Percentiles rank a stretch among this genome's conserved stretches.
These are phyloP conservation scores for Lavandula angustifolia DNA, from an alignment of 257 asterid genomes.

Conservation along the genomic window DNA sequence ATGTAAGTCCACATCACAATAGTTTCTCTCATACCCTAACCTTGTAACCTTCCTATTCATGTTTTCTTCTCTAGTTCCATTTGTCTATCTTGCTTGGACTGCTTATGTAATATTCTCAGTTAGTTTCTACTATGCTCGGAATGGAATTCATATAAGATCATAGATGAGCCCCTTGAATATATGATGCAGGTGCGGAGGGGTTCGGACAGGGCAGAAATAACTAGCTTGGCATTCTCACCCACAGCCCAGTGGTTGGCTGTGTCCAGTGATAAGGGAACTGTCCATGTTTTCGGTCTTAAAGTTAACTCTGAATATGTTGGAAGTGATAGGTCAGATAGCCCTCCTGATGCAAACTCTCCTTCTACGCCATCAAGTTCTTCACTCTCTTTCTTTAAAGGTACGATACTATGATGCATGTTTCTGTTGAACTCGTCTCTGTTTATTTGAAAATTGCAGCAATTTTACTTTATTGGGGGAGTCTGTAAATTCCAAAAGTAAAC, in stretches of 20 bases:
- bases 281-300: constrained; percentile 82
- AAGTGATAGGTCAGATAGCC: constrained; percentile 50
- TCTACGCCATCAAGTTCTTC: constrained; percentile 59
- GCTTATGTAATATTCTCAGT: neutral
- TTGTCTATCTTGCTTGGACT: neutral
- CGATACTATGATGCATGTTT: constrained; percentile 25
- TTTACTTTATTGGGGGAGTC: neutral
- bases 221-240: constrained; percentile 82
- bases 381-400: constrained; percentile 90
- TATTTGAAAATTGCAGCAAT: neutral
- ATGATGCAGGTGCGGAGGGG: constrained; percentile 86
- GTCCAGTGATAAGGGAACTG: constrained; percentile 95
- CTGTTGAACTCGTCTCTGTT: constrained; percentile 1
- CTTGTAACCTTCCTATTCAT: neutral
- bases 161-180: constrained; percentile 6
- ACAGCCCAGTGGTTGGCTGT: constrained; percentile 91
- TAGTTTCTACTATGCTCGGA: constrained; percentile 7
- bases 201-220: constrained; percentile 95
- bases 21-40: neutral
- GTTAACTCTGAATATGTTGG: constrained; percentile 58
- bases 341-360: constrained; percentile 55
- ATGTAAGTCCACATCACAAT: no score
- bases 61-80: neutral
- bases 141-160: constrained; percentile 1
- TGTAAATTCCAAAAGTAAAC: neutral